These are phyloP conservation scores for Ceratocystis papillata DNA, from an alignment of 2,329 filamentous ascomycete species.

Conservation along the genomic window DNA sequence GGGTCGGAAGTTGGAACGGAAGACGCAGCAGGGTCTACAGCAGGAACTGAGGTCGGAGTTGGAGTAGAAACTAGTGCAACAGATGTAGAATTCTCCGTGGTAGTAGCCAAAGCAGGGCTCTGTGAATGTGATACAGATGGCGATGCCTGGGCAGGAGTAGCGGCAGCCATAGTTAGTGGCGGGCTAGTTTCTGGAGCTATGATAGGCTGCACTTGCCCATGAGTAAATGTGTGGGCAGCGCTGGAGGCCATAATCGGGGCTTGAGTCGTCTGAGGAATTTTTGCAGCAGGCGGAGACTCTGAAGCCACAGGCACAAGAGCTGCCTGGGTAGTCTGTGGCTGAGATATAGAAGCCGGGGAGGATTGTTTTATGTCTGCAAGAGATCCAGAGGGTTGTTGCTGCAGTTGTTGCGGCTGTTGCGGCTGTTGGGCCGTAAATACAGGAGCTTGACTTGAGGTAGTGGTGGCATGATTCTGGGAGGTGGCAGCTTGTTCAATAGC, in stretches of 20 bases:
- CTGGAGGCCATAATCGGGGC: not conserved
- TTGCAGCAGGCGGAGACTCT: not conserved
- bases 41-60: not conserved
- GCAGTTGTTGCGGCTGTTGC: not conserved
- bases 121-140: not conserved
- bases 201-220: not conserved
- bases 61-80: not conserved
- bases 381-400: not conserved
- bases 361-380: not conserved
- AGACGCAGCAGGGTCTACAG: not conserved
- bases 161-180: not conserved
- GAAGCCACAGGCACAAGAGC: not conserved
- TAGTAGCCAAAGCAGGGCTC: not conserved
- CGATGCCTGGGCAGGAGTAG: slow-evolving; percentile 2
- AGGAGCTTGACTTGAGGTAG: not conserved
- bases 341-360: not conserved
- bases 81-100: too few relatives aligned
- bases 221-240: not conserved
- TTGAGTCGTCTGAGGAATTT: not conserved
- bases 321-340: not conserved
- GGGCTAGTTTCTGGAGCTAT: not conserved
- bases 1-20: not conserved
- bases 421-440: not conserved
- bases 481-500: not conserved
- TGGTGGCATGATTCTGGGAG: not conserved